These are phyloP conservation scores for Rhynchosporium secalis DNA, from an alignment of 2,329 filamentous ascomycete genomes.

Conservation along the genomic window DNA sequence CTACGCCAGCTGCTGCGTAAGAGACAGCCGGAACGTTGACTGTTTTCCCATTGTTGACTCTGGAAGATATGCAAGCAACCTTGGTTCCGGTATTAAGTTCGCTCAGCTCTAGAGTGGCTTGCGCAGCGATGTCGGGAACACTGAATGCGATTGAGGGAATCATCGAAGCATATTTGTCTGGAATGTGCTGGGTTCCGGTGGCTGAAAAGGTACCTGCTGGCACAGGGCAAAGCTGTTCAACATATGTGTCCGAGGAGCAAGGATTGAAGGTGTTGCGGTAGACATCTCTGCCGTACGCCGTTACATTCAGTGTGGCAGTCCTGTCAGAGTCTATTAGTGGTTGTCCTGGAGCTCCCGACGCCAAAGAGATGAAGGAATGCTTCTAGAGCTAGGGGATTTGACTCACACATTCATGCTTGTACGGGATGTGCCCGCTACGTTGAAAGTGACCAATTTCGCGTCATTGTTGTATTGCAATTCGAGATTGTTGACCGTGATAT, in stretches of 20 bases:
- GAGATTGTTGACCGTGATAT: slow-evolving; percentile 70
- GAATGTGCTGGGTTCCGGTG: slow-evolving; percentile 69
- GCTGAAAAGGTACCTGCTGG: slow-evolving; percentile 75
- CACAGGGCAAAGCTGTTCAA: slow-evolving; percentile 81
- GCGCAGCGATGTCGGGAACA: slow-evolving; percentile 85
- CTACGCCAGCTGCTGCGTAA: slow-evolving; percentile 81
- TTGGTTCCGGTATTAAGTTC: slow-evolving; percentile 57
- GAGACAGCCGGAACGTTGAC: slow-evolving; percentile 72
- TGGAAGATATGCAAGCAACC: slow-evolving; percentile 80
- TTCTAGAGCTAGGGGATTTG: not conserved
- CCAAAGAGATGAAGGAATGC: not conserved
- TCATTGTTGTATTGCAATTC: slow-evolving; percentile 78
- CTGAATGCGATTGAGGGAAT: slow-evolving; percentile 89
- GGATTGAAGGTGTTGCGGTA: slow-evolving; percentile 83
- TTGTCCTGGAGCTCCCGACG: not conserved
- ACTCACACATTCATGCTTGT: slow-evolving; percentile 73
- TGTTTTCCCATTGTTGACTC: slow-evolving; percentile 85
- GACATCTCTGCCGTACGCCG: slow-evolving; percentile 71
- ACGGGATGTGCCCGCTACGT: slow-evolving; percentile 75
- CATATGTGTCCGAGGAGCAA: slow-evolving; percentile 65
- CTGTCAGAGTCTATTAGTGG: slow-evolving; percentile 40
- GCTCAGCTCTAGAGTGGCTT: slow-evolving; percentile 76
- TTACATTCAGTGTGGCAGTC: slow-evolving; percentile 44
- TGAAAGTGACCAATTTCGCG: slow-evolving; percentile 73
- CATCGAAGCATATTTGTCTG: slow-evolving; percentile 65